A percentile compares a stretch with the other conserved stretches of the same genome.
Conservation (phyloP, 106 monocot species). For the Dioscorea zingiberensis region DNA sequence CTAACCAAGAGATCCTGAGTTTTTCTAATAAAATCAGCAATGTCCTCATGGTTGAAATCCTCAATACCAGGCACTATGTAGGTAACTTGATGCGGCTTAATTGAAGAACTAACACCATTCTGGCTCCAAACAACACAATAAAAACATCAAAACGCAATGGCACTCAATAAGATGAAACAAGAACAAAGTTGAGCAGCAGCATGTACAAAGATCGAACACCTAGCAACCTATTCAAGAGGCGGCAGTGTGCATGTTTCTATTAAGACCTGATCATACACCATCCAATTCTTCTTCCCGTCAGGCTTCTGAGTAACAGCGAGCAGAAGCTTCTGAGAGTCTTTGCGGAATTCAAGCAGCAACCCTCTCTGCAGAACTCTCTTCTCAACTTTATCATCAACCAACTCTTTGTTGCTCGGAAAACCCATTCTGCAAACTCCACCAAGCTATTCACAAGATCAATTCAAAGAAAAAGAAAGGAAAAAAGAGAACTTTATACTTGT, state of each 20-base stretch:
- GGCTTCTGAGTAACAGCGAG: conserved; percentile 86
- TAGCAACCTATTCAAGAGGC: conserved; percentile 45
- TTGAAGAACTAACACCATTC: conserved; percentile 82
- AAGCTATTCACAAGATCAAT: background rate
- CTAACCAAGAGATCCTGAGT: conserved; percentile 71
- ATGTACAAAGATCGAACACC: conserved; percentile 17
- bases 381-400: conserved; percentile 45
- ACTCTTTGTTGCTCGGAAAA: conserved; percentile 47
- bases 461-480: background rate
- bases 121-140: conserved; percentile 17
- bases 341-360: conserved; percentile 76
- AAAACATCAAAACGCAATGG: background rate
- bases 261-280: conserved; percentile 94
- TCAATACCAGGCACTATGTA: conserved; percentile 81
- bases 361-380: conserved; percentile 73
- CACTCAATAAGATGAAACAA: no score
- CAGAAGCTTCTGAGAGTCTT: conserved; percentile 78
- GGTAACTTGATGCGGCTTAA: conserved; percentile 89
- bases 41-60: conserved; percentile 50
- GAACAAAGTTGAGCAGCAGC: no score
- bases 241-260: conserved; percentile 24
- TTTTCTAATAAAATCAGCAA: conserved; percentile 67
- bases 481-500: conserved; percentile 21
- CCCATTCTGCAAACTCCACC: conserved; percentile 40
- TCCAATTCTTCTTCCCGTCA: conserved; percentile 99